These are phyloP conservation scores for Candida lessepsii DNA, from an alignment of 805 yeast species.

Conservation along the genomic window DNA sequence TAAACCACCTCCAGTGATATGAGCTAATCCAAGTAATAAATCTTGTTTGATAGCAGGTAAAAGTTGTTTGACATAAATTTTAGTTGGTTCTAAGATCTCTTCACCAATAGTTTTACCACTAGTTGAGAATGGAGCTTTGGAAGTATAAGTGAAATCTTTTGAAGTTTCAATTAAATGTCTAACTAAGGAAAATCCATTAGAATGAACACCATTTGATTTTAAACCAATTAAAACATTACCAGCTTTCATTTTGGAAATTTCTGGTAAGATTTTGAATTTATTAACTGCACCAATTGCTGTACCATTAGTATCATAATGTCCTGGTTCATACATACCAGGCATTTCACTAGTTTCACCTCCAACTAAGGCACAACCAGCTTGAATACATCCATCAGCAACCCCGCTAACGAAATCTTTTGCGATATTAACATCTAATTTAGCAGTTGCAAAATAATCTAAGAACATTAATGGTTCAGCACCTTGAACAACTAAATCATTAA, in stretches of 20 bases:
- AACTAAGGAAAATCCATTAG: conserved; percentile 93
- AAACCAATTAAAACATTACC: conserved; percentile 88
- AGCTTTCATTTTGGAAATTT: conserved; percentile 57
- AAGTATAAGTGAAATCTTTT: conserved; percentile 69
- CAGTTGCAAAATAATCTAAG: conserved; percentile 95
- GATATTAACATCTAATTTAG: conserved; percentile 76
- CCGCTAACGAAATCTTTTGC: conserved; percentile 91
- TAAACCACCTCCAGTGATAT: conserved; percentile 98
- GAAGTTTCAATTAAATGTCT: conserved; percentile 84
- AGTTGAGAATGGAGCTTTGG: conserved; percentile 81
- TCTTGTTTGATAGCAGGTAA: conserved; percentile 69
- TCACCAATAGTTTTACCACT: conserved; percentile 72
- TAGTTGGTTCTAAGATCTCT: conserved; percentile 84
- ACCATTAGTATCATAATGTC: conserved; percentile 97
- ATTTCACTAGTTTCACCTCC: conserved; percentile 99
- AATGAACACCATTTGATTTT: conserved; percentile 90
- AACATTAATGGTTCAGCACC: conserved; percentile 98
- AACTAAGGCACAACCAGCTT: conserved; percentile 94
- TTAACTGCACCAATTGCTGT: conserved; percentile 97
- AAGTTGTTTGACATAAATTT: conserved; percentile 89
- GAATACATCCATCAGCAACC: conserved; percentile 94
- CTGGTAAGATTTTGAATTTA: conserved; percentile 73
- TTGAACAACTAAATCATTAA: conserved; percentile 94
- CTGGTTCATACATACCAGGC: conserved; percentile 97
- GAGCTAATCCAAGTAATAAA: conserved; percentile 83